Evolutionary conservation across 108 stramenopile genomes (phyloP), one percentile per base, ranked within the genome.

Genomic region (Pseudonitzschia multiseries): DNA sequence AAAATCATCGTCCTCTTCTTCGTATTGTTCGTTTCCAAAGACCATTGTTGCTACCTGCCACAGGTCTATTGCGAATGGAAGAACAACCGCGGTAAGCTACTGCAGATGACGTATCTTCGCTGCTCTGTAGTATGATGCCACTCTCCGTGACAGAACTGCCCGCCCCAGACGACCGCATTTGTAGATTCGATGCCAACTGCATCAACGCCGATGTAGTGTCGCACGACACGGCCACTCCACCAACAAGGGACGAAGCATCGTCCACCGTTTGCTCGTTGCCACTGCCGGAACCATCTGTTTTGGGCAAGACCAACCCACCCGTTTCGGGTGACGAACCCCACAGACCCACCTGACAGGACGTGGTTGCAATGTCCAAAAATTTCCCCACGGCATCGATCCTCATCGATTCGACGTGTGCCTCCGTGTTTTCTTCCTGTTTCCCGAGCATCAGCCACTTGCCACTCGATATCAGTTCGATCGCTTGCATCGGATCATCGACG

Each of bases 51-150:
- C 82, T 17, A 79, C 68, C 53, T 81, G 62, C 86, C 86, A 86
- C 46, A 83, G 42, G 9, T 42, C 33, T 17, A 63, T 24, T 64
- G 83, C 82, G 48, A 83, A 86, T 15, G 86, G 86, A 32, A 86
- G 46, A 18, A 79, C 64, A 18, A 83, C n/a, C 2, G 86, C 82
- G 32, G 65, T 73, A 22, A n/a, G 61, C 56, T 26, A 81, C 57
- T 17, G 56, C 9, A 32, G 14, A 54, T 24, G 69, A 41, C 6
- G 17, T n/a, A 40, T 29, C 71, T 15, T 18, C 21, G 14, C 29
- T 61, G 40, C 60, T 31, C 53, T 68, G 51, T 26, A 80, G 33
- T 56, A 85, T 52, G 60, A 81, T 81, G n/a, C 81, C 81, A 60
- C 74, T 74, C 13, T 81, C 78, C 1, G 79, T 79, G 40, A 62